Conservation (phyloP, 768 basidiomycete genomes). For the Lactarius psammicola region DNA sequence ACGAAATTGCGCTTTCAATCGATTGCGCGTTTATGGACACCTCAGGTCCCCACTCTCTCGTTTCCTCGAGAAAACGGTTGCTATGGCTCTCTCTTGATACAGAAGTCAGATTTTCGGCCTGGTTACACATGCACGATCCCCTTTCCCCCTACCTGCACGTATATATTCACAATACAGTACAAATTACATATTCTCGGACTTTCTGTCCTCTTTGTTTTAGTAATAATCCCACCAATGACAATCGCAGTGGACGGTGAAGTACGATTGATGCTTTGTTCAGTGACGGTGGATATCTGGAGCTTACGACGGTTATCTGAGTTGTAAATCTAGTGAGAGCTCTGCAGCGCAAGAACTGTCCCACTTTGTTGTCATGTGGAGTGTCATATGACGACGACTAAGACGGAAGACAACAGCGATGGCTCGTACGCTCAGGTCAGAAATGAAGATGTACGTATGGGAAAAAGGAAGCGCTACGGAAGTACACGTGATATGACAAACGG, state of each 20-base stretch:
- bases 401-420: no score
- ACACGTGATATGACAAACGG: not conserved
- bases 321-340: no score
- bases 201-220: constrained; percentile 23
- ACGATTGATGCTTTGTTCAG: no score
- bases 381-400: no score
- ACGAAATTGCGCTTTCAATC: constrained; percentile 1
- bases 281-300: no score
- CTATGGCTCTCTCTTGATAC: constrained; percentile 2
- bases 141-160: constrained; percentile 23
- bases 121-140: constrained; percentile 12
- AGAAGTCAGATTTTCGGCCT: constrained; percentile 9
- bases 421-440: no score
- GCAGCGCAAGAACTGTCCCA: no score
- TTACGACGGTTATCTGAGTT: no score
- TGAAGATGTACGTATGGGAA: no score
- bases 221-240: constrained; percentile 25
- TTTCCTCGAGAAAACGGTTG: constrained; percentile 5
- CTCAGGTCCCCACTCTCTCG: not conserved
- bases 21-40: constrained; percentile 9
- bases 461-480: no score
- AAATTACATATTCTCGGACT: constrained; percentile 19
- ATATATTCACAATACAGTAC: constrained; percentile 27
- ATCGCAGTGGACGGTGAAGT: constrained; percentile 20
- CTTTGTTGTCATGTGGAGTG: no score